Conservation (phyloP, 2,329 filamentous ascomycete genomes). For the Talaromyces sp. region DNA sequence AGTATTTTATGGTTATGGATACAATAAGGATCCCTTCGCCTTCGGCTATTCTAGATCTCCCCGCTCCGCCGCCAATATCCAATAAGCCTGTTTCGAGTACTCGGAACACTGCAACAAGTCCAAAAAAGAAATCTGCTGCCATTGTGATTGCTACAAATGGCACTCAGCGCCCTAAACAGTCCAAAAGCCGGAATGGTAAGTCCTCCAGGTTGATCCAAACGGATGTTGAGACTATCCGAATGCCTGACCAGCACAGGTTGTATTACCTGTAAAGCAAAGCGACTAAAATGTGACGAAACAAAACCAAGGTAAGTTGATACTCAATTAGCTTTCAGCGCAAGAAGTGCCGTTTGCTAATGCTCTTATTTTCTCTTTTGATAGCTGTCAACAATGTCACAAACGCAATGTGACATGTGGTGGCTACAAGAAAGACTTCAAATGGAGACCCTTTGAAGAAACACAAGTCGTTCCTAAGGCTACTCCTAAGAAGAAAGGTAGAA, state of each 20-base stretch:
- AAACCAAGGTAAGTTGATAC: constrained; percentile 48
- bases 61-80: constrained; percentile 24
- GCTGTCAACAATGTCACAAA: constrained; percentile 63
- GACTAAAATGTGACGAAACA: constrained; percentile 70
- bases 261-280: constrained; percentile 69
- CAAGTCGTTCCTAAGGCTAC: constrained; percentile 43
- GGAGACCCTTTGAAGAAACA: constrained; percentile 66
- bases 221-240: background rate
- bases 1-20: constrained; percentile 47
- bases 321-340: background rate
- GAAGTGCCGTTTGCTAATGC: background rate
- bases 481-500: constrained; percentile 48
- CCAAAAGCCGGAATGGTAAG: constrained; percentile 72
- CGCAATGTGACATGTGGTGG: constrained; percentile 65
- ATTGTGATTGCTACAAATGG: constrained; percentile 8
- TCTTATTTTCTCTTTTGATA: constrained; percentile 20
- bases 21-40: constrained; percentile 60
- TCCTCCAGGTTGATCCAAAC: constrained; percentile 19
- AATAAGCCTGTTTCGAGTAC: constrained; percentile 22
- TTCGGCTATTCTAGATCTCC: constrained; percentile 49
- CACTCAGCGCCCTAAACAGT: constrained; percentile 62
- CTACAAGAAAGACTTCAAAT: constrained; percentile 74
- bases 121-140: constrained; percentile 19
- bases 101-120: constrained; percentile 24
- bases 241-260: constrained; percentile 52